These are phyloP conservation scores for Pontederia paniculata DNA, from an alignment of 176 grass and related monocot species.

Conservation along the genomic window DNA sequence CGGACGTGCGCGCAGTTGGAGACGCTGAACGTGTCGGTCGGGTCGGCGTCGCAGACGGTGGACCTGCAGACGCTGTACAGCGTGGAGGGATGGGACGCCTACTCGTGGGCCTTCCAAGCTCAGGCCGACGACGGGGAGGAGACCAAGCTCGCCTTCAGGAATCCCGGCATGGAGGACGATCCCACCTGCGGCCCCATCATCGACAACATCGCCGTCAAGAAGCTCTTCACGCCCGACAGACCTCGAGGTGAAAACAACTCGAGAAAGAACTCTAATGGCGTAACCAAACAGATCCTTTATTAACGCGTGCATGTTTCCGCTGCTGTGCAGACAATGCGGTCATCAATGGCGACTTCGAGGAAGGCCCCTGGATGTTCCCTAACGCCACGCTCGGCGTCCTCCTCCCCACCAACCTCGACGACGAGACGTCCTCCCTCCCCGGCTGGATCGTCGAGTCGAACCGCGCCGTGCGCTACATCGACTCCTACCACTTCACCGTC, in stretches of 20 bases:
- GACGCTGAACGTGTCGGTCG: slow-evolving; percentile 66
- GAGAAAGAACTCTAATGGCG: too few relatives aligned
- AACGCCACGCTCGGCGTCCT: slow-evolving; percentile 91
- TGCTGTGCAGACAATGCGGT: slow-evolving; percentile 67
- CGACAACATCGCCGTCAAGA: slow-evolving; percentile 87
- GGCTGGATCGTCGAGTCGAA: slow-evolving; percentile 95
- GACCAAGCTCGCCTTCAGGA: slow-evolving; percentile 57
- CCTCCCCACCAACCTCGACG: slow-evolving; percentile 86
- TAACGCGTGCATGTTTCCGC: too few relatives aligned
- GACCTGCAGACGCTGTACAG: slow-evolving; percentile 96
- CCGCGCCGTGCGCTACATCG: slow-evolving; percentile 68
- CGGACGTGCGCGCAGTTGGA: slow-evolving; percentile 93
- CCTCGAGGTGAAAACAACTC: slow-evolving; percentile 54
- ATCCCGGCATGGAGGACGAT: slow-evolving; percentile 96
- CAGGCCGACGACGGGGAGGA: slow-evolving; percentile 38
- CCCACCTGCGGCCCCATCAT: slow-evolving; percentile 92
- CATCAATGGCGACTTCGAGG: slow-evolving; percentile 87
- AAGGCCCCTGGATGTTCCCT: slow-evolving; percentile 39
- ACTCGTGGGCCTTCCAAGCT: slow-evolving; percentile 75
- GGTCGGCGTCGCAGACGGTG: slow-evolving; percentile 44
- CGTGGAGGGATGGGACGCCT: slow-evolving; percentile 95
- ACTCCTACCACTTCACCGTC: slow-evolving; percentile 70
- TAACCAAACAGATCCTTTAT: too few relatives aligned
- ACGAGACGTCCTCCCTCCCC: slow-evolving; percentile 65
- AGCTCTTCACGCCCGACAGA: slow-evolving; percentile 80